Evolutionary conservation across 2,329 filamentous ascomycete genomes (phyloP), one percentile per base, ranked within the genome.

Genomic region (Colletotrichum endophyticum): DNA sequence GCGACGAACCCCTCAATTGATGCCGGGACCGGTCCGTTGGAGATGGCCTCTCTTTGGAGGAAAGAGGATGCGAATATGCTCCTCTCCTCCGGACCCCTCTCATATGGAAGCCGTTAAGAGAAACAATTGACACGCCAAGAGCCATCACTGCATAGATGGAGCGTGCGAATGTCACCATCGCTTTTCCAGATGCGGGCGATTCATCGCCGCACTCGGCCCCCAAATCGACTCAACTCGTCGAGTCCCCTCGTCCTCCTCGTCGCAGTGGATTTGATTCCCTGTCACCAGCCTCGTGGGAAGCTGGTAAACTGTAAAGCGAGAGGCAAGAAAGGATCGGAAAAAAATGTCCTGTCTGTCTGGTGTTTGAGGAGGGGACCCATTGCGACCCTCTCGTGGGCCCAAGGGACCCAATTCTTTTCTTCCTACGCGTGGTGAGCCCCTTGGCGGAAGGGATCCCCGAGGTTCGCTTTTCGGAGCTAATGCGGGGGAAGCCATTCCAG

Each of bases 261-360:
- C 15, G 22, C n/a, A 44, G 49, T 73, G 73, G 64, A 62, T 66
- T 34, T 59, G 6, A n/a, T 69, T 32, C 73, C 73, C 49, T 76
- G 70, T 63, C 32, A 22, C 15, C 34, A 19, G 15, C 73, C 70
- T 69, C 70, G 73, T 76, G 73, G 73, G 70, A 76, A 70, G 70
- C 70, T 56, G 70, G 73, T 53, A 39, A 53, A 53, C 44, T 53
- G 44, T 22, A 53, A 13, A 53, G 44, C n/a, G 44, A 53, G 30
- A 49, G 34, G 56, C 39, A 34, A 53, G 19, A 34, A 19, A 63
- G 25, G 16, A 66, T 69, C 70, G 59, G 64, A 19, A 56, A 70
- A 36, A 63, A 44, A 53, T 8, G 44, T 53, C n/a, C n/a, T 53
- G 44, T 53, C 11, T 22, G 27, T 25, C 49, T 56, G 15, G 63